phyloP scores from a whole-genome alignment of 768 basidiomycete species.

The Chalciporus pseudorubinellus region DNA sequence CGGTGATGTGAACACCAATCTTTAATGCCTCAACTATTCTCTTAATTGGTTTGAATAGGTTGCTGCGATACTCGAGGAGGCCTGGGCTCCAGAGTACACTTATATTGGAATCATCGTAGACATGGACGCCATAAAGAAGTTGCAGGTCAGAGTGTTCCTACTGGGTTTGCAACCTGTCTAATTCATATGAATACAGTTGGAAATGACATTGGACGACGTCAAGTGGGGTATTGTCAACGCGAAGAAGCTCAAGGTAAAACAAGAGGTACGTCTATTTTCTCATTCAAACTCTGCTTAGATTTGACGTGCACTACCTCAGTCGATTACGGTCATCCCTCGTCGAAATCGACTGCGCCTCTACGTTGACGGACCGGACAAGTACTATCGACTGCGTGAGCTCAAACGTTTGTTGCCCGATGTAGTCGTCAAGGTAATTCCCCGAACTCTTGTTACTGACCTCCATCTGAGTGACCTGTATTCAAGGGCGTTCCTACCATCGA shows the following conservation, averaged over 20 bases:
- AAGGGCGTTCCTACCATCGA: conserved; percentile 86
- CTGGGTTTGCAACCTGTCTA: not conserved
- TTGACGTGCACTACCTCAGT: conserved; percentile 38
- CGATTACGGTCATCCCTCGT: conserved; percentile 72
- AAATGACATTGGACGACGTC: conserved; percentile 88
- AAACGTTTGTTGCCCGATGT: conserved; percentile 82
- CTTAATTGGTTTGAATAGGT: conserved; percentile 48
- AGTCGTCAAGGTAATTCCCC: conserved; percentile 74
- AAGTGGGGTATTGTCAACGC: conserved; percentile 86
- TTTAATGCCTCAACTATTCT: not conserved
- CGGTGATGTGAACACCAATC: conserved; percentile 67
- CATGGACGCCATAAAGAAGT: conserved; percentile 78
- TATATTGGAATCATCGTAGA: conserved; percentile 95
- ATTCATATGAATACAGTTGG: conserved; percentile 53
- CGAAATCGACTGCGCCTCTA: conserved; percentile 78
- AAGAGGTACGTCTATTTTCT: conserved; percentile 50
- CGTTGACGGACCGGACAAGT: conserved; percentile 74
- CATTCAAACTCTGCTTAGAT: not conserved
- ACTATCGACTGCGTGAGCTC: conserved; percentile 79
- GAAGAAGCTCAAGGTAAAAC: conserved; percentile 91
- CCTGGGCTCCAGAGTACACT: conserved; percentile 90
- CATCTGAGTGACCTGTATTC: not conserved
- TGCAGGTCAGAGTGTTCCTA: conserved; percentile 57
- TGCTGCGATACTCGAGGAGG: conserved; percentile 90
- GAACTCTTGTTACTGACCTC: not conserved